Conservation (phyloP, 83 land plant genomes). For the Diphasiastrum complanatum region DNA sequence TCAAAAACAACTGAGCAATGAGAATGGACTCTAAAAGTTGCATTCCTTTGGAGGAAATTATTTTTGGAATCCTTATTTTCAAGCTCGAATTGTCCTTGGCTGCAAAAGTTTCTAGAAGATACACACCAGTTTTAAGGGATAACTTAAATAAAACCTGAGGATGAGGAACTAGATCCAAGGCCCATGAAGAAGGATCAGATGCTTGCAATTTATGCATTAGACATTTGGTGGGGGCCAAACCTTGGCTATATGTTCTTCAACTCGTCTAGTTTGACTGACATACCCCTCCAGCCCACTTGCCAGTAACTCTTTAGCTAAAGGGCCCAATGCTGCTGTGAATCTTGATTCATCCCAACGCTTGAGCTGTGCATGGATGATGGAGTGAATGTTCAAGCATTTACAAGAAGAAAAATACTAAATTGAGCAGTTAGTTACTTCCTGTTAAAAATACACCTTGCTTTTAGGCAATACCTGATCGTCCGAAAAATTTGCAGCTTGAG, state of each 20-base stretch:
- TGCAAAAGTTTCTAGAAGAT: no score
- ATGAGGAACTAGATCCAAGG: no score
- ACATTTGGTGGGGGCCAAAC: constrained; percentile 99
- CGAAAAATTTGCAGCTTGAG: constrained; percentile 46
- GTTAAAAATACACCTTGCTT: not conserved
- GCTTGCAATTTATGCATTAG: no score
- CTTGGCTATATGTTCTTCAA: constrained; percentile 72
- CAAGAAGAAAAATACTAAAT: not conserved
- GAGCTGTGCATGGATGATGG: no score
- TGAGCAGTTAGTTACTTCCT: not conserved
- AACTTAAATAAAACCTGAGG: no score
- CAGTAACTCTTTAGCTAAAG: constrained; percentile 73
- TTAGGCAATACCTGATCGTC: constrained; percentile 55
- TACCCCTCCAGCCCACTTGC: constrained; percentile 70
- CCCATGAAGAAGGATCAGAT: no score
- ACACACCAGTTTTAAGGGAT: no score
- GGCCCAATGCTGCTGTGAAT: constrained; percentile 67
- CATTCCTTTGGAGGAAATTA: no score
- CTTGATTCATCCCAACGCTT: constrained; percentile 67
- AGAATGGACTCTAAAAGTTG: no score
- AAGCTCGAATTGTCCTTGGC: no score
- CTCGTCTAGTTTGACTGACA: constrained; percentile 53
- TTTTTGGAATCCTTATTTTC: no score
- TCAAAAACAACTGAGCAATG: no score
- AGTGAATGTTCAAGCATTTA: not conserved